These are phyloP conservation scores for Dovyalis caffra DNA, from an alignment of 345 rosid genomes.

Conservation along the genomic window DNA sequence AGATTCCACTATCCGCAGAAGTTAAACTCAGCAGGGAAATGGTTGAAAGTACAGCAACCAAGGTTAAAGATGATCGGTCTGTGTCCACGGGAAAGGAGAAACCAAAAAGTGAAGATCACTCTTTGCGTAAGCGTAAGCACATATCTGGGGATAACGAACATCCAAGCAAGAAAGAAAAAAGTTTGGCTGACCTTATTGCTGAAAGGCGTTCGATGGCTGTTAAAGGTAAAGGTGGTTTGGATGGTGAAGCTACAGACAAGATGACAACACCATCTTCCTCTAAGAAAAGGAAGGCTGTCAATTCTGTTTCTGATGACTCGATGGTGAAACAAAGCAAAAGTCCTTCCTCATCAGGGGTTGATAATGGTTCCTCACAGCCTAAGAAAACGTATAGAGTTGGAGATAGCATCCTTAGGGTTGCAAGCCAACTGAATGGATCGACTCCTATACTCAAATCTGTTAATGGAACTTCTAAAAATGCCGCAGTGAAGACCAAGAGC, in stretches of 20 bases:
- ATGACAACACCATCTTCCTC: slow-evolving; percentile 20
- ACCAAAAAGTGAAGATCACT: slow-evolving; percentile 24
- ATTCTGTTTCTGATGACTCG: slow-evolving; percentile 25
- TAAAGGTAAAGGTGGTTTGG: slow-evolving; percentile 30
- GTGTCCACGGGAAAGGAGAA: slow-evolving; percentile 31
- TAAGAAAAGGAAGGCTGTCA: slow-evolving; percentile 46
- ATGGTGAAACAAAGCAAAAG: slow-evolving; percentile 25
- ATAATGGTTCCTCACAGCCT: slow-evolving; percentile 25
- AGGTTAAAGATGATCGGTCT: slow-evolving; percentile 24
- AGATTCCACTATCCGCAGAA: slow-evolving; percentile 30
- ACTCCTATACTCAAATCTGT: slow-evolving; percentile 21
- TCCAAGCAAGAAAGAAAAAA: slow-evolving; percentile 49
- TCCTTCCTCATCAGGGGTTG: slow-evolving; percentile 19
- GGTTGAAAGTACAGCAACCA: slow-evolving; percentile 21
- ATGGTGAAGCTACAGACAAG: slow-evolving; percentile 19
- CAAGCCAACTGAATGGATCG: slow-evolving; percentile 25
- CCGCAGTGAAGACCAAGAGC: slow-evolving; percentile 2
- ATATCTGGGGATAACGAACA: slow-evolving; percentile 23
- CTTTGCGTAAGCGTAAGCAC: slow-evolving; percentile 36
- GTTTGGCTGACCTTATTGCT: slow-evolving; percentile 54
- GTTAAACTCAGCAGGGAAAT: slow-evolving; percentile 16
- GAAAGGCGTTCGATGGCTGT: slow-evolving; percentile 32
- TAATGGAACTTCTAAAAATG: not conserved
- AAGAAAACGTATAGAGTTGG: slow-evolving; percentile 41
- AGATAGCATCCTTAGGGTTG: slow-evolving; percentile 38